Evolutionary conservation across 148 eudicot genomes (phyloP).

Genomic region (Oxyria digyna): DNA sequence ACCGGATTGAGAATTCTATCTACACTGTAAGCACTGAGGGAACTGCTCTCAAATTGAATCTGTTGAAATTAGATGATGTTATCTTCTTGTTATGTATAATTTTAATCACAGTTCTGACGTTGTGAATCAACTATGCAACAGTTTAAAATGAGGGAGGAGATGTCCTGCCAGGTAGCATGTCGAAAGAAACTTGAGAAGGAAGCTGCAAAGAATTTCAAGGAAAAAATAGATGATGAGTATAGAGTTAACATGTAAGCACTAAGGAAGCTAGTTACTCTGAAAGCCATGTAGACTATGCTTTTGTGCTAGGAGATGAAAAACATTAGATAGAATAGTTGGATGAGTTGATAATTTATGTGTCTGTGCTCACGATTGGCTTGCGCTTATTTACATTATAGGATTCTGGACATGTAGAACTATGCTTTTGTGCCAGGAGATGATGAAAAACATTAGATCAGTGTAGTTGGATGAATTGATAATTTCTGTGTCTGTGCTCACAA

Average conservation of each 20-base stretch:
- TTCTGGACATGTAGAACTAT: slow-evolving; percentile 22
- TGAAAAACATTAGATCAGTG: neutral
- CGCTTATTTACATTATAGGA: slow-evolving; percentile 15
- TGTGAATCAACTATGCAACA: slow-evolving; percentile 9
- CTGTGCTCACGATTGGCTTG: neutral
- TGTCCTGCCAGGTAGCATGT: slow-evolving; percentile 21
- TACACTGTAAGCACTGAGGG: slow-evolving; percentile 16
- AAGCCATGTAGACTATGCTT: neutral
- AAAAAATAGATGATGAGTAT: slow-evolving; percentile 29
- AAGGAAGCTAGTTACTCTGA: neutral
- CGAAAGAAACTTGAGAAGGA: slow-evolving; percentile 16
- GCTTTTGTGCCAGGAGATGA: neutral
- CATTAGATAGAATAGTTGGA: neutral
- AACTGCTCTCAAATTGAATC: neutral
- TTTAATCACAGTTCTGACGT: neutral
- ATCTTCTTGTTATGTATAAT: neutral
- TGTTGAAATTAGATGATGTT: neutral
- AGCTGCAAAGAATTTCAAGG: slow-evolving; percentile 26
- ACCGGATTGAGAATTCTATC: slow-evolving; percentile 30
- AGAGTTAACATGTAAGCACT: slow-evolving; percentile 22
- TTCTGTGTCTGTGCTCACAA: neutral
- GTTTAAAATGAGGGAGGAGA: slow-evolving; percentile 26
- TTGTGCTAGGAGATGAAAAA: neutral
- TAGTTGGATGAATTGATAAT: neutral
- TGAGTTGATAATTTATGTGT: neutral